Conservation (phyloP, 192 early-diverging fungal species). For the Backusella macrospora region DNA sequence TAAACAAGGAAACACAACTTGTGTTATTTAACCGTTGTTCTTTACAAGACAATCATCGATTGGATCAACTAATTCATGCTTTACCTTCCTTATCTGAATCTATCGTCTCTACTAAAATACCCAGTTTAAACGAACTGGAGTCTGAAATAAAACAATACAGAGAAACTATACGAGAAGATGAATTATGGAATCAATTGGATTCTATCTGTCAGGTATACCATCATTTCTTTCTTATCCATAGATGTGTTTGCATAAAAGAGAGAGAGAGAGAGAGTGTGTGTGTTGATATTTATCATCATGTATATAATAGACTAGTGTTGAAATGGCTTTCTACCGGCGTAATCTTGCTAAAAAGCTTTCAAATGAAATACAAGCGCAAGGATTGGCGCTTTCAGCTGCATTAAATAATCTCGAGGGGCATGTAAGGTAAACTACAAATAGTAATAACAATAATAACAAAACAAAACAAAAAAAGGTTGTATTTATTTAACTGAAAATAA, state of each 20-base stretch:
- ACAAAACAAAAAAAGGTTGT: neutral
- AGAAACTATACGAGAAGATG: neutral
- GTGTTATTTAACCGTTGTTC: constrained; percentile 15
- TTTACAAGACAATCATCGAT: constrained; percentile 3
- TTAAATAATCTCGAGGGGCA: constrained; percentile 20
- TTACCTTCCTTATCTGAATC: neutral
- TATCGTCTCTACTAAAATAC: constrained; percentile 2
- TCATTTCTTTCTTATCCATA: neutral
- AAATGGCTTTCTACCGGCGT: neutral
- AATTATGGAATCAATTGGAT: neutral
- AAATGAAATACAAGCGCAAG: constrained; percentile 19
- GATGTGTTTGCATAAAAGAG: neutral
- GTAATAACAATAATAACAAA: neutral
- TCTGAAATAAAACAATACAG: neutral
- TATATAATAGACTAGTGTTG: neutral
- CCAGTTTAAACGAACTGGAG: constrained; percentile 5
- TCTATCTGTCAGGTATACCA: neutral
- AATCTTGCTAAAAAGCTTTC: neutral
- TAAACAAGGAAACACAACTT: neutral
- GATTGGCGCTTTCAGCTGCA: neutral
- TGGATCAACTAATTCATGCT: neutral
- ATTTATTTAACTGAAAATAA: neutral
- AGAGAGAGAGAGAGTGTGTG: neutral
- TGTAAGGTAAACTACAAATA: constrained; percentile 9
- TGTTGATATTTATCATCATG: neutral